phyloP scores from a whole-genome alignment of 2,329 filamentous ascomycete species.

The Alternaria ventricosa region DNA sequence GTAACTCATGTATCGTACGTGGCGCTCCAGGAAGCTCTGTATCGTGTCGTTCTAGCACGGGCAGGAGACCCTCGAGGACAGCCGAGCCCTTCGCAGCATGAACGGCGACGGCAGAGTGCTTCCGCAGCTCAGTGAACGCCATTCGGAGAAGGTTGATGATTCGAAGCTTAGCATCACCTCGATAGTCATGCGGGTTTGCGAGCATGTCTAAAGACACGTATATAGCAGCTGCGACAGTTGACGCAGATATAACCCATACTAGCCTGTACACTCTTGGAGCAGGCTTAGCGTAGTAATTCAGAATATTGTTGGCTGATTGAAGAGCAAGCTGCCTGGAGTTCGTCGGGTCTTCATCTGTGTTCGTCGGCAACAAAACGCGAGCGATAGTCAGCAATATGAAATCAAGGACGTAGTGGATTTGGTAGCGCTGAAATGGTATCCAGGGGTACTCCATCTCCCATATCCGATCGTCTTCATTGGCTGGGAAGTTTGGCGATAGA shows the following conservation, averaged over 20 bases:
- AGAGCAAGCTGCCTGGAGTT: slow-evolving; percentile 8
- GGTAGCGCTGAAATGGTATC: slow-evolving; percentile 18
- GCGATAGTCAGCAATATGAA: slow-evolving; percentile 14
- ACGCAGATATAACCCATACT: slow-evolving; percentile 15
- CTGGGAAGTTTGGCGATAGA: slow-evolving; percentile 10
- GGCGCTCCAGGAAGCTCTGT: slow-evolving; percentile 2
- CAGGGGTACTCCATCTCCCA: slow-evolving; percentile 15
- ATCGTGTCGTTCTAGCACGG: slow-evolving; percentile 6
- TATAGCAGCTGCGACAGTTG: slow-evolving; percentile 11
- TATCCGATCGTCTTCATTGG: slow-evolving; percentile 8
- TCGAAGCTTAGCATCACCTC: not conserved
- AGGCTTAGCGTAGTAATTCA: slow-evolving; percentile 9
- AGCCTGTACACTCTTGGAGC: slow-evolving; percentile 14
- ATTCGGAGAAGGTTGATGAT: slow-evolving; percentile 7
- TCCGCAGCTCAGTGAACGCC: slow-evolving; percentile 8
- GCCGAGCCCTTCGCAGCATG: slow-evolving; percentile 14
- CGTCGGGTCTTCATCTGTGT: slow-evolving; percentile 1
- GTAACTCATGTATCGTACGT: slow-evolving; percentile 9
- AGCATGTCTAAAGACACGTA: slow-evolving; percentile 14
- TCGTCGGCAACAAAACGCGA: slow-evolving; percentile 6
- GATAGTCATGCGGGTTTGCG: slow-evolving; percentile 11
- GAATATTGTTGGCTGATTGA: slow-evolving; percentile 8
- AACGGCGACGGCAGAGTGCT: slow-evolving; percentile 12
- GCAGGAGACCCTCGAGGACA: slow-evolving; percentile 9
- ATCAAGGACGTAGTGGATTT: slow-evolving; percentile 12